Conservation (phyloP, 2,329 filamentous ascomycete species). For the Beauveria australis region DNA sequence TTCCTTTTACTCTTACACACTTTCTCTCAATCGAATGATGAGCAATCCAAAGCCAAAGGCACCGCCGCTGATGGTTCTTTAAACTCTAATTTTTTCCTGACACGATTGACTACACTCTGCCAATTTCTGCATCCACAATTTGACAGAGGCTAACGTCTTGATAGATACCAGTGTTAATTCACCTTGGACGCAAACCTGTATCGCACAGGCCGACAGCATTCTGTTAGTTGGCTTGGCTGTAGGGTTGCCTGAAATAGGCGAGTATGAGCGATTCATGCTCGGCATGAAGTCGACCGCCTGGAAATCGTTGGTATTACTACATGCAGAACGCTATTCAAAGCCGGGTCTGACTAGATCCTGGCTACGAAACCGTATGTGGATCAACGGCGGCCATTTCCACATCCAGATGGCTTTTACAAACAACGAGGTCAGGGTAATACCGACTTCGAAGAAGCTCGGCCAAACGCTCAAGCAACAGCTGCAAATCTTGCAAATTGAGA, state of each 20-base stretch:
- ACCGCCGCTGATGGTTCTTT: slow-evolving; percentile 47
- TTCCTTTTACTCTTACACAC: neutral
- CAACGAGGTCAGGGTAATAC: slow-evolving; percentile 66
- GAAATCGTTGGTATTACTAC: slow-evolving; percentile 84
- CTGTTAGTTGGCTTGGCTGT: slow-evolving; percentile 87
- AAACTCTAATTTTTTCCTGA: slow-evolving; percentile 66
- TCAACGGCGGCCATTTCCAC: slow-evolving; percentile 95
- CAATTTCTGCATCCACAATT: neutral
- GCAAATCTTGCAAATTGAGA: slow-evolving; percentile 90
- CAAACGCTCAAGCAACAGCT: slow-evolving; percentile 85
- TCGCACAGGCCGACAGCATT: slow-evolving; percentile 93
- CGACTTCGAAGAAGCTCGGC: slow-evolving; percentile 69
- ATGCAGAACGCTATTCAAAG: slow-evolving; percentile 78
- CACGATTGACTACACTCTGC: neutral
- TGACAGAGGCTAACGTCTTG: slow-evolving; percentile 5
- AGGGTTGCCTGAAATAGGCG: slow-evolving; percentile 80
- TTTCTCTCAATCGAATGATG: slow-evolving; percentile 35
- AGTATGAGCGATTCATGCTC: slow-evolving; percentile 92
- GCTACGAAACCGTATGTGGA: slow-evolving; percentile 91
- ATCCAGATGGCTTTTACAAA: slow-evolving; percentile 88
- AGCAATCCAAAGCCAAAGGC: slow-evolving; percentile 43
- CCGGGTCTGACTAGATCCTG: slow-evolving; percentile 81
- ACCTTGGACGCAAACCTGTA: slow-evolving; percentile 97
- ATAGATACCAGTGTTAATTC: slow-evolving; percentile 91
- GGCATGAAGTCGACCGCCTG: slow-evolving; percentile 96